A percentile compares a stretch with the other conserved stretches of the same genome.
Evolutionary conservation across 2,329 filamentous ascomycete genomes (phyloP).

Genomic region (Camillea tinctor): DNA sequence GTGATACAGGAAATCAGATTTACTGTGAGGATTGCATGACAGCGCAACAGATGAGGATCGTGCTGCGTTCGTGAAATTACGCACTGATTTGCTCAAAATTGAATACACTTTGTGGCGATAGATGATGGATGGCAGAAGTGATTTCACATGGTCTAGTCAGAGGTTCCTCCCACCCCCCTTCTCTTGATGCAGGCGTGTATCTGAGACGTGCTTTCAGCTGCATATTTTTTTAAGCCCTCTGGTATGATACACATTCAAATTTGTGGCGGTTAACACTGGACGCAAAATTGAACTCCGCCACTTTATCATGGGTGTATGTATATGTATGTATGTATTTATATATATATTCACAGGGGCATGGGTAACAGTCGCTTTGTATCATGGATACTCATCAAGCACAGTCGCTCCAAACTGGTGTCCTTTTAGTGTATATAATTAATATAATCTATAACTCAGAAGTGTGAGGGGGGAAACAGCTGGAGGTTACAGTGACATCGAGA

Average conservation of each 20-base stretch:
- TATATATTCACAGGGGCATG: background rate
- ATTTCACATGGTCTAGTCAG: background rate
- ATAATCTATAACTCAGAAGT: background rate
- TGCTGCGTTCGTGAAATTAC: slow-evolving; percentile 4
- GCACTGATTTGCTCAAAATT: slow-evolving; percentile 12
- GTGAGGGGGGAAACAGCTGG: background rate
- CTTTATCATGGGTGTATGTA: background rate
- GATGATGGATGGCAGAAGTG: slow-evolving; percentile 11
- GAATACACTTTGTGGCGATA: slow-evolving; percentile 17
- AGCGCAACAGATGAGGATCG: slow-evolving; percentile 15
- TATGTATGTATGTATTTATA: no score
- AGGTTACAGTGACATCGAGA: background rate
- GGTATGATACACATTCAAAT: background rate
- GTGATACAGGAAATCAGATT: slow-evolving; percentile 5
- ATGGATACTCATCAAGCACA: background rate
- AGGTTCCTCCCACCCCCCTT: background rate
- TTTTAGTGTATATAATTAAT: background rate
- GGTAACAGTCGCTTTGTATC: background rate
- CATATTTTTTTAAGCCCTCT: background rate
- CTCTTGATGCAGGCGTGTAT: slow-evolving; percentile 11
- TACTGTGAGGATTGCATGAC: slow-evolving; percentile 5
- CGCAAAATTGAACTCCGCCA: background rate
- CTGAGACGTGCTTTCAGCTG: slow-evolving; percentile 8
- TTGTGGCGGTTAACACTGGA: background rate
- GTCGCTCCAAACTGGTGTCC: background rate